These are phyloP conservation scores for Clavaria fumosa DNA, from an alignment of 768 basidiomycete genomes.

Conservation along the genomic window DNA sequence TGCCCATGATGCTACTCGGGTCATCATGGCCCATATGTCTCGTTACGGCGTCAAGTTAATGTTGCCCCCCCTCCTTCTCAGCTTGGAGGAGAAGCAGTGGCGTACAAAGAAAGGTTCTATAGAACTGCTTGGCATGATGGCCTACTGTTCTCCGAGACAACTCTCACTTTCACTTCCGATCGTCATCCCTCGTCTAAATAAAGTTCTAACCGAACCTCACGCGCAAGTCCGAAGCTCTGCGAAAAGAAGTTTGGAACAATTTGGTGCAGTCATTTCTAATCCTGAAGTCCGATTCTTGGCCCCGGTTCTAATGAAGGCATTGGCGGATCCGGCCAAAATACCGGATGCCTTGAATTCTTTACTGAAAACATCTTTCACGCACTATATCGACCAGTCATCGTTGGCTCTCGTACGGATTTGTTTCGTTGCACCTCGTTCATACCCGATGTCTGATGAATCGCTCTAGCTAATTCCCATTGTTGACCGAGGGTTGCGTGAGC, in stretches of 20 bases:
- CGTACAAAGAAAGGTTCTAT: slow-evolving; percentile 95
- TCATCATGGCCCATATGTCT: slow-evolving; percentile 92
- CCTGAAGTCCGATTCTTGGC: slow-evolving; percentile 91
- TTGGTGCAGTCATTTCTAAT: slow-evolving; percentile 96
- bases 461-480: slow-evolving; percentile 82
- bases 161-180: slow-evolving; percentile 89
- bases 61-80: slow-evolving; percentile 74
- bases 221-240: slow-evolving; percentile 87
- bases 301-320: slow-evolving; percentile 78
- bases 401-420: slow-evolving; percentile 58
- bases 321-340: slow-evolving; percentile 90
- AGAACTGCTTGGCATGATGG: slow-evolving; percentile 95
- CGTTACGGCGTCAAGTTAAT: slow-evolving; percentile 95
- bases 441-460: neutral
- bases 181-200: slow-evolving; percentile 90
- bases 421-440: neutral
- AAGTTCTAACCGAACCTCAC: slow-evolving; percentile 92
- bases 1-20: slow-evolving; percentile 77
- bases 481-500: slow-evolving; percentile 82
- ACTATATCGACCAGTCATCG: slow-evolving; percentile 96
- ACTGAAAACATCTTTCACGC: slow-evolving; percentile 90
- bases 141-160: slow-evolving; percentile 92
- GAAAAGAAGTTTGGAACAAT: slow-evolving; percentile 91
- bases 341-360: slow-evolving; percentile 71
- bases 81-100: slow-evolving; percentile 97